Evolutionary conservation across 2,329 filamentous ascomycete species (phyloP).

Genomic region (Cladophialophora yegresii): DNA sequence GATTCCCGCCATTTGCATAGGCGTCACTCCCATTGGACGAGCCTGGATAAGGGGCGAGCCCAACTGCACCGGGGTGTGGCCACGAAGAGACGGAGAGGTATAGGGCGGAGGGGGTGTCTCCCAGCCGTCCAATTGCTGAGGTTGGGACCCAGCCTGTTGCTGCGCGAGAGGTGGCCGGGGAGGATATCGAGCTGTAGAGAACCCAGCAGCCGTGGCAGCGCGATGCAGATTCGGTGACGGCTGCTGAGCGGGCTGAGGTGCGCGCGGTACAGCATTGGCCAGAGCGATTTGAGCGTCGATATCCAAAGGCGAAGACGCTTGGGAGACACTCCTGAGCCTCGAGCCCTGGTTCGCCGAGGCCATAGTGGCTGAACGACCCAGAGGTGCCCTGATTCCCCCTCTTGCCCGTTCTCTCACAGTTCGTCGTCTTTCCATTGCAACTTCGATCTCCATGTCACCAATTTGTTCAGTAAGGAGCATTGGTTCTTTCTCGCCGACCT

Average conservation of each 20-base stretch:
- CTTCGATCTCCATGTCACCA: slow-evolving; percentile 73
- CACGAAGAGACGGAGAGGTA: slow-evolving; percentile 10
- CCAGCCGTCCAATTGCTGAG: slow-evolving; percentile 28
- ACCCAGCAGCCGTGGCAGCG: slow-evolving; percentile 62
- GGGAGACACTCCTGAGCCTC: slow-evolving; percentile 26
- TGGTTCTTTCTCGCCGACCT: slow-evolving; percentile 70
- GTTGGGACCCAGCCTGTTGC: slow-evolving; percentile 16
- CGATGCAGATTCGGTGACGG: slow-evolving; percentile 29
- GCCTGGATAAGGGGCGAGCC: slow-evolving; percentile 23
- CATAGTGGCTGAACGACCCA: slow-evolving; percentile 48
- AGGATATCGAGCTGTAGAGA: slow-evolving; percentile 66
- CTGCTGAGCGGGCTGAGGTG: slow-evolving; percentile 9
- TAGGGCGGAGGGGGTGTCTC: slow-evolving; percentile 37
- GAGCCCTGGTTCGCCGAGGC: slow-evolving; percentile 24
- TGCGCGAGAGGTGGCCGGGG: slow-evolving; percentile 44
- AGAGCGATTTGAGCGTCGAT: slow-evolving; percentile 43
- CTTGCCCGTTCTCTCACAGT: slow-evolving; percentile 48
- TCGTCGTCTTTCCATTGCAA: slow-evolving; percentile 73
- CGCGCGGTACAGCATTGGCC: slow-evolving; percentile 11
- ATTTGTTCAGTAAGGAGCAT: slow-evolving; percentile 72
- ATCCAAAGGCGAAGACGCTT: slow-evolving; percentile 36
- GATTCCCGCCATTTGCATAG: slow-evolving; percentile 23
- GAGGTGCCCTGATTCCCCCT: slow-evolving; percentile 18
- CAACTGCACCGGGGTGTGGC: slow-evolving; percentile 10
- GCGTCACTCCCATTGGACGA: slow-evolving; percentile 9